phyloP scores from a whole-genome alignment of 176 grass and related monocot species.

The Ensete ventricosum region DNA sequence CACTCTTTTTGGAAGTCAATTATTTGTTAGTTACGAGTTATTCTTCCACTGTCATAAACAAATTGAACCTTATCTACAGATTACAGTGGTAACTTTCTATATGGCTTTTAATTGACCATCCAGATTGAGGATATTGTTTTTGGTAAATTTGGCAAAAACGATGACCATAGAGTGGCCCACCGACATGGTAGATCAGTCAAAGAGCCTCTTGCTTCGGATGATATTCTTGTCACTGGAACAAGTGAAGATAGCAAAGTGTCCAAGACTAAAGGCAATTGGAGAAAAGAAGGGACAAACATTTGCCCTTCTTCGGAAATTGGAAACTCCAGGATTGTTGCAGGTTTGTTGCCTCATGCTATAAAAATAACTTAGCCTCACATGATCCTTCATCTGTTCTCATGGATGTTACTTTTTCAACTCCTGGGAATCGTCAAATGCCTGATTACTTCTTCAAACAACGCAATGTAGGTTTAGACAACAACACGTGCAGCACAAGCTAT shows the following conservation, averaged over 20 bases:
- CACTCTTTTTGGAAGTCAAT: neutral
- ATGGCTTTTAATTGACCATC: neutral
- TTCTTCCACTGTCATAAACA: neutral
- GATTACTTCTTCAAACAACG: constrained; percentile 2
- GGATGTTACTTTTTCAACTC: neutral
- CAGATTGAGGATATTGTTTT: constrained; percentile 10
- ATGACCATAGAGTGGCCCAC: neutral
- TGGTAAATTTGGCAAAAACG: neutral
- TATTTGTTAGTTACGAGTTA: neutral
- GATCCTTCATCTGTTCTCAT: neutral
- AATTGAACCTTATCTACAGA: neutral
- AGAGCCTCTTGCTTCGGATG: neutral
- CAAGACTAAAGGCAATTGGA: neutral
- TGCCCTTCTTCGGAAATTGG: neutral
- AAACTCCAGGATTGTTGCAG: neutral
- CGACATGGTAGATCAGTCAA: neutral
- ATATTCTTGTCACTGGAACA: neutral
- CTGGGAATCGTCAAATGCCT: neutral
- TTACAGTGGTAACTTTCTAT: neutral
- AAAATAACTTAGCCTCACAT: neutral
- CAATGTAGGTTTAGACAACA: constrained; percentile 5
- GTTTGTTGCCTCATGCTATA: neutral
- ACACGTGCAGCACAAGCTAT: constrained; percentile 6
- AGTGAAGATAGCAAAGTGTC: neutral
- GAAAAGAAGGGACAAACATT: neutral